Evolutionary conservation across 345 rosid species (phyloP), one percentile per base, ranked within the genome.

Genomic region (Moricandia moricandioides): DNA sequence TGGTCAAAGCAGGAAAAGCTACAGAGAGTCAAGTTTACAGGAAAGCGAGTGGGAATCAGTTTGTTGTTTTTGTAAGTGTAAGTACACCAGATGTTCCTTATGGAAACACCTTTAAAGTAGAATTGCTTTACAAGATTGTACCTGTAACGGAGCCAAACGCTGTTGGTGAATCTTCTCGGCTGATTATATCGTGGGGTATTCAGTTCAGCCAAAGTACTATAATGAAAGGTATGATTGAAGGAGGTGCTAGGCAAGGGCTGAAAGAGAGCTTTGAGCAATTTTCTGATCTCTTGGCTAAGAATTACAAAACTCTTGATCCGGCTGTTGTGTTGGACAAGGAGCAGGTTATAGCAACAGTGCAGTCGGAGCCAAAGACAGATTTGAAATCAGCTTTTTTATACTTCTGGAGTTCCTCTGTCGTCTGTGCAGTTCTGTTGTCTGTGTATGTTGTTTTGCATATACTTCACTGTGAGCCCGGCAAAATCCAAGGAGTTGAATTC

Each of bases 211-310:
- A 87, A n/a, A 85, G 71, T 82, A 84, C 89, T 45, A 78, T 89
- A 82, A 88, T 94, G 93, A 90, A 79, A 83, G 84, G 90, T 65
- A 86, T 94, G 95, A 91, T 91, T 72, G 93, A 88, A 86, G 89
- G 89, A 59, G 98, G 97, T 56, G 93, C 74, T 65, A 85, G 79
- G 82, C 91, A 89, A 83, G 97, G 98, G 24, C 66, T 94, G 51
- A 87, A 79, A 69, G 93, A 88, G 55, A 86, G 89, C 80, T 94
- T 91, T 77, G 89, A 83, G n/a, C 83, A 84, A 62, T 91, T 88
- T 76, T 31, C 86, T 34, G 68, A 72, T 71, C 76, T 94, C 58
- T 71, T 94, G 70, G 83, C 85, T 39, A 86, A 82, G 78, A 84
- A 71, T 76, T 82, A 82, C 67, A 85, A 83, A 80, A 77, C 68